phyloP scores from a whole-genome alignment of 345 rosid species.

The Microthlaspi erraticum region DNA sequence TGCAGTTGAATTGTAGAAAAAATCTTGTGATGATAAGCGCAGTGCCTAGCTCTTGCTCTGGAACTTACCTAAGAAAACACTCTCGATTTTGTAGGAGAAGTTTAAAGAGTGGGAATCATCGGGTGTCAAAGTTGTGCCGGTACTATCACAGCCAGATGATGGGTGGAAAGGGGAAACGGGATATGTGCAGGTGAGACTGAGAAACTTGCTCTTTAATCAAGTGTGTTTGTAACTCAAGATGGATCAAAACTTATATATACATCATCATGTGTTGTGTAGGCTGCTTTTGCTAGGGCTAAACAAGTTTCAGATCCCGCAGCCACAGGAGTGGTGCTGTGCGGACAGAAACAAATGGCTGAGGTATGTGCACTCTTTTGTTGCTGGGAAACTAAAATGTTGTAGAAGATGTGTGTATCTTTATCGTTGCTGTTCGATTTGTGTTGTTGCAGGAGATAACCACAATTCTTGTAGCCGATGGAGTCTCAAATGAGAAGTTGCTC shows the following conservation, averaged over 20 bases:
- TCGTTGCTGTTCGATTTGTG: background rate
- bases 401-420: slow-evolving; percentile 16
- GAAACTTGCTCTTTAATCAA: background rate
- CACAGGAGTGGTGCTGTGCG: slow-evolving; percentile 85
- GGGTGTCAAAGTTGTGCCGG: slow-evolving; percentile 84
- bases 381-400: slow-evolving; percentile 4
- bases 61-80: background rate
- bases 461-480: slow-evolving; percentile 75
- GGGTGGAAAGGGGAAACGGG: slow-evolving; percentile 89
- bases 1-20: background rate
- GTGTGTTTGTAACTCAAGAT: background rate
- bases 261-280: slow-evolving; percentile 54
- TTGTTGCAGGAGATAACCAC: slow-evolving; percentile 82
- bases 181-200: slow-evolving; percentile 74
- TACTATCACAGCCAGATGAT: slow-evolving; percentile 85
- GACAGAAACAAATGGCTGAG: slow-evolving; percentile 97
- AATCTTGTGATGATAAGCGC: background rate
- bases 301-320: slow-evolving; percentile 56
- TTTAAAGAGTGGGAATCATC: slow-evolving; percentile 91
- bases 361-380: slow-evolving; percentile 48
- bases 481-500: slow-evolving; percentile 70
- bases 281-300: slow-evolving; percentile 83
- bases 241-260: slow-evolving; percentile 22
- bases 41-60: background rate
- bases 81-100: slow-evolving; percentile 62